Percentiles rank a stretch among this genome's conserved stretches.
These are phyloP conservation scores for Coemansia sp. DNA, from an alignment of 192 early-diverging fungal species.

Conservation along the genomic window DNA sequence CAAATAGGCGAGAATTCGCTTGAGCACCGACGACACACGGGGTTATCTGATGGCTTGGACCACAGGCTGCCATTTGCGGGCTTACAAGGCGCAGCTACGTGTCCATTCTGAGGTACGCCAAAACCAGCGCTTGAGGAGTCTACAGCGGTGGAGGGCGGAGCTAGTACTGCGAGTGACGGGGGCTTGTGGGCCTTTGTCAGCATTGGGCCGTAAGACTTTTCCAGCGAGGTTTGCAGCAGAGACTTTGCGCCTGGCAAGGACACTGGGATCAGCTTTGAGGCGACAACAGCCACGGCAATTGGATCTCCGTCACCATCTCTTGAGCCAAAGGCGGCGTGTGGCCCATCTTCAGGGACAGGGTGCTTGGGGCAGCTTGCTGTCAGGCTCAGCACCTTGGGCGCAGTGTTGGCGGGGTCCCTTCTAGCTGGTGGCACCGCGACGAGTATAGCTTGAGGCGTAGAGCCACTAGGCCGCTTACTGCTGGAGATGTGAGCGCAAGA, in stretches of 20 bases:
- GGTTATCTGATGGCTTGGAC: slow-evolving; percentile 24
- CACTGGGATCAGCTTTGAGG: slow-evolving; percentile 9
- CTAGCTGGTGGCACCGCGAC: background rate
- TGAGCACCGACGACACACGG: slow-evolving; percentile 26
- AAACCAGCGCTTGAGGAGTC: background rate
- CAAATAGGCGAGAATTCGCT: slow-evolving; percentile 40
- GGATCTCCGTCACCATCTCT: slow-evolving; percentile 13
- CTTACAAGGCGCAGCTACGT: background rate
- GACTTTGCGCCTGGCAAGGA: background rate
- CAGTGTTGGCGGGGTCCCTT: background rate
- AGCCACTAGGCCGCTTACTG: background rate
- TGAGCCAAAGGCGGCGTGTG: slow-evolving; percentile 12
- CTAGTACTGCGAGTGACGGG: background rate
- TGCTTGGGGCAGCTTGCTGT: slow-evolving; percentile 1
- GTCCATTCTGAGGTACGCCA: background rate
- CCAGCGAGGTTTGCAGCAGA: slow-evolving; percentile 2
- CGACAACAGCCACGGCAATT: slow-evolving; percentile 19
- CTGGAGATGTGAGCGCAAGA: slow-evolving; percentile 11
- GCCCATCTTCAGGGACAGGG: background rate
- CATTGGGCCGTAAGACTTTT: background rate
- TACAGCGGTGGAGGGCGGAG: no score
- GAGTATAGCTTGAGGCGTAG: background rate
- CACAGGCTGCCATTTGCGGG: background rate
- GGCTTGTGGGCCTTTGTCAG: background rate
- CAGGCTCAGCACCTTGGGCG: background rate